Percentiles rank a stretch among this genome's conserved stretches.
Conservation (phyloP, 2,329 filamentous ascomycete genomes). For the Aspergillaceae sp. region DNA sequence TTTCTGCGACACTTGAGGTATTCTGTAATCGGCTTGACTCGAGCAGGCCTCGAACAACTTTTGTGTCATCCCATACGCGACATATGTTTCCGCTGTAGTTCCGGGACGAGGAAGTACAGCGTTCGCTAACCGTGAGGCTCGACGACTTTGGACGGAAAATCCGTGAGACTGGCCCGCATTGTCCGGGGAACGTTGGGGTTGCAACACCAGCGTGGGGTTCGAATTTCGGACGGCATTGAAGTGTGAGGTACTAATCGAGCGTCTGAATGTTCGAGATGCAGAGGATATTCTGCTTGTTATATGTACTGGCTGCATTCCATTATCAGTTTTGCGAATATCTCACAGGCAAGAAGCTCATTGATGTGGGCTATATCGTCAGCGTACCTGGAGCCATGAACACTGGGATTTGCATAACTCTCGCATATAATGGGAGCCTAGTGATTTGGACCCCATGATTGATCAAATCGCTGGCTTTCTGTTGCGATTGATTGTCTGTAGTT, state of each 20-base stretch:
- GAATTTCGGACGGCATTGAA: background rate
- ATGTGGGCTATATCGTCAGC: background rate
- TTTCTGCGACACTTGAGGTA: constrained; percentile 59
- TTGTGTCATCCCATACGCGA: constrained; percentile 71
- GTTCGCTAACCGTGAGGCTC: constrained; percentile 19
- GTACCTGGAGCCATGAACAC: constrained; percentile 13
- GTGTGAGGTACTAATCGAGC: no score
- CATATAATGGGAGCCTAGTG: constrained; percentile 12
- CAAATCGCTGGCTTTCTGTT: background rate
- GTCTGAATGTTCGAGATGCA: no score
- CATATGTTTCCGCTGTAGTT: constrained; percentile 56
- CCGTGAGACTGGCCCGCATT: constrained; percentile 6
- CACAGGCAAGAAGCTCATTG: background rate
- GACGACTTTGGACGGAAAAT: constrained; percentile 10
- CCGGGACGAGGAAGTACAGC: constrained; percentile 27
- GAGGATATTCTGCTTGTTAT: background rate
- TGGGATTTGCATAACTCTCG: constrained; percentile 11
- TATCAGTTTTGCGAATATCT: background rate
- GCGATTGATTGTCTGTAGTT: background rate
- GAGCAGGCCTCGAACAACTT: constrained; percentile 68
- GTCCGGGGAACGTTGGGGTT: constrained; percentile 8
- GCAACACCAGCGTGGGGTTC: background rate
- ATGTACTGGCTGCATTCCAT: background rate
- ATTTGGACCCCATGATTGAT: constrained; percentile 15
- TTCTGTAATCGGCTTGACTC: constrained; percentile 64